Percentiles rank a stretch among this genome's conserved stretches.
phyloP scores from a whole-genome alignment of 1,284 basidiomycete genomes.

The Anthracocystis panici-leucophaei region DNA sequence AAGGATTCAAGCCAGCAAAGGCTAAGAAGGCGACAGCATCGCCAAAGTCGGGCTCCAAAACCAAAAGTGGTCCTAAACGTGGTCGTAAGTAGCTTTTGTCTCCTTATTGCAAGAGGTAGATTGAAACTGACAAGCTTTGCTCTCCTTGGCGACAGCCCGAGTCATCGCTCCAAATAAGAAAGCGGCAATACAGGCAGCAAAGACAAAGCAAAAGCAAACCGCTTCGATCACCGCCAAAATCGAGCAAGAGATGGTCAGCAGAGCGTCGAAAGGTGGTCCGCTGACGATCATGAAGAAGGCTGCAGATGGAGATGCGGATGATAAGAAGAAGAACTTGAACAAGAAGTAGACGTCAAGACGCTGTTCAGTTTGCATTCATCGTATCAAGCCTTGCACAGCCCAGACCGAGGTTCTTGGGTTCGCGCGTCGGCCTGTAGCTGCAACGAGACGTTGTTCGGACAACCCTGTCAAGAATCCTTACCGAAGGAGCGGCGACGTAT shows the following conservation, averaged over 20 bases:
- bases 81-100: constrained; percentile 44
- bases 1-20: constrained; percentile 59
- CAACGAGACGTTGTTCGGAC: too few relatives aligned
- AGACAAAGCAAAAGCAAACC: constrained; percentile 52
- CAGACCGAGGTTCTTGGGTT: too few relatives aligned
- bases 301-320: constrained; percentile 80
- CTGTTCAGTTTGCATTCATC: background rate
- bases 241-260: constrained; percentile 56
- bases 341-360: constrained; percentile 21
- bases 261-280: constrained; percentile 52
- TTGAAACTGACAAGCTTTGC: background rate
- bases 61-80: constrained; percentile 52
- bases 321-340: constrained; percentile 51
- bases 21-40: constrained; percentile 34
- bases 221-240: constrained; percentile 50
- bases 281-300: constrained; percentile 89
- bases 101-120: background rate
- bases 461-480: too few relatives aligned
- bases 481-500: too few relatives aligned
- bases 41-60: constrained; percentile 33
- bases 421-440: too few relatives aligned
- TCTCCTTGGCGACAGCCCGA: constrained; percentile 25
- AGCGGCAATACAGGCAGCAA: constrained; percentile 42
- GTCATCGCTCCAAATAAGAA: constrained; percentile 56
- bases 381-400: background rate